Evolutionary conservation across 768 basidiomycete species (phyloP).

Genomic region (Glaciozyma antarctica): DNA sequence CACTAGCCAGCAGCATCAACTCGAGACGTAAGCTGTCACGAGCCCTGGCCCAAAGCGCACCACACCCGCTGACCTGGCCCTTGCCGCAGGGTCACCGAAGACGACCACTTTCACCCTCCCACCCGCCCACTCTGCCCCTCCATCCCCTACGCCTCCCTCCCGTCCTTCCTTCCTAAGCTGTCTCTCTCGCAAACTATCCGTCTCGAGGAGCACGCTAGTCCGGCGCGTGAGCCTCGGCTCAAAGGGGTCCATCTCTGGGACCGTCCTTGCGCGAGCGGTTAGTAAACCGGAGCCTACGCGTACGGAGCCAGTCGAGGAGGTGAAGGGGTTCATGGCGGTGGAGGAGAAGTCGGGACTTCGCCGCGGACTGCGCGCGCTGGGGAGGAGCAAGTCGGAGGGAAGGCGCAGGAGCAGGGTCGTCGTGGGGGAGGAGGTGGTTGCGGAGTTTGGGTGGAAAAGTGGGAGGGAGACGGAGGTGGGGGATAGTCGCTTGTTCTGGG

Average conservation of each 20-base stretch:
- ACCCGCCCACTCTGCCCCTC: background rate
- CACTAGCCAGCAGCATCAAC: background rate
- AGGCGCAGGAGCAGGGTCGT: background rate
- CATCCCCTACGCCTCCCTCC: background rate
- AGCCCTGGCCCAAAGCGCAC: background rate
- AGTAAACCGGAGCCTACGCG: background rate
- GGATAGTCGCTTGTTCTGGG: slow-evolving; percentile 6
- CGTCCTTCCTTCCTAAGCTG: slow-evolving; percentile 4
- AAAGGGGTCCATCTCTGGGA: background rate
- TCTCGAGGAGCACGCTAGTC: slow-evolving; percentile 3
- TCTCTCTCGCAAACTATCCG: slow-evolving; percentile 10
- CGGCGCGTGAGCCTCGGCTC: slow-evolving; percentile 10
- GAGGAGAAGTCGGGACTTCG: background rate
- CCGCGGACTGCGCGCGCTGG: slow-evolving; percentile 8
- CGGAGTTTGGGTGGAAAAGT: background rate
- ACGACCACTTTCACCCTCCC: slow-evolving; percentile 12
- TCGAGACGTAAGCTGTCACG: background rate
- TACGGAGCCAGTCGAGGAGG: background rate
- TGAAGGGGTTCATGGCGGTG: background rate
- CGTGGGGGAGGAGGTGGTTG: background rate
- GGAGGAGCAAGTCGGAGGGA: slow-evolving; percentile 11
- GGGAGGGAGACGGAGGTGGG: background rate
- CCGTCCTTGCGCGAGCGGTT: slow-evolving; percentile 2
- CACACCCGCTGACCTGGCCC: background rate
- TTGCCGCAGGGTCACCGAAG: background rate